Percentiles rank a stretch among this genome's conserved stretches.
Evolutionary conservation across 1,284 basidiomycete genomes (phyloP).

Genomic region (Apiotrichum mycotoxinovorans): DNA sequence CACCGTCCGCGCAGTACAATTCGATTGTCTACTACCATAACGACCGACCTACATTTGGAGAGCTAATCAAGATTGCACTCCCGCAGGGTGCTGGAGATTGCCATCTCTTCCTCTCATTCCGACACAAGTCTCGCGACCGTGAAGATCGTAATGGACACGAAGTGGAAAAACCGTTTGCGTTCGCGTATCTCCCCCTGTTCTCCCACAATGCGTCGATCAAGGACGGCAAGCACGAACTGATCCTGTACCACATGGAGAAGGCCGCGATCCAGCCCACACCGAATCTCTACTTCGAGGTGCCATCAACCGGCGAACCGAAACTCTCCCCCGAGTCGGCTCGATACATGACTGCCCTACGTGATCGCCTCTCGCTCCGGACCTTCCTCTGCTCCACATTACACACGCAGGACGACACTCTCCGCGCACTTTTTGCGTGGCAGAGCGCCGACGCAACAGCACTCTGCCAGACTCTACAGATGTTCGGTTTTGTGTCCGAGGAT

Average conservation of each 20-base stretch:
- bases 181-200: slow-evolving; percentile 86
- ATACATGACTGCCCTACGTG: slow-evolving; percentile 65
- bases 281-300: slow-evolving; percentile 66
- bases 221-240: slow-evolving; percentile 82
- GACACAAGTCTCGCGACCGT: slow-evolving; percentile 34
- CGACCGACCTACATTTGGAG: slow-evolving; percentile 83
- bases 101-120: slow-evolving; percentile 93
- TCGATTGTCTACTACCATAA: slow-evolving; percentile 86
- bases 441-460: slow-evolving; percentile 62
- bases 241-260: slow-evolving; percentile 76
- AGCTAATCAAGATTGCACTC: slow-evolving; percentile 82
- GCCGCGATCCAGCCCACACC: slow-evolving; percentile 58
- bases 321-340: slow-evolving; percentile 64
- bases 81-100: slow-evolving; percentile 68
- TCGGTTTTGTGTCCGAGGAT: slow-evolving; percentile 86
- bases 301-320: slow-evolving; percentile 60
- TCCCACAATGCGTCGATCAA: slow-evolving; percentile 75
- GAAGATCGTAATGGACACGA: slow-evolving; percentile 55
- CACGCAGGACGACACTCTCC: slow-evolving; percentile 84
- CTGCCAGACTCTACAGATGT: slow-evolving; percentile 71
- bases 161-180: slow-evolving; percentile 78
- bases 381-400: slow-evolving; percentile 89
- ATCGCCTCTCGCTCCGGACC: slow-evolving; percentile 76
- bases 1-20: slow-evolving; percentile 71
- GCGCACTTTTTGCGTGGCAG: slow-evolving; percentile 83